Base-by-base conservation (phyloP, 306 rosid genomes). In the Cicer pinnatifidum region DNA sequence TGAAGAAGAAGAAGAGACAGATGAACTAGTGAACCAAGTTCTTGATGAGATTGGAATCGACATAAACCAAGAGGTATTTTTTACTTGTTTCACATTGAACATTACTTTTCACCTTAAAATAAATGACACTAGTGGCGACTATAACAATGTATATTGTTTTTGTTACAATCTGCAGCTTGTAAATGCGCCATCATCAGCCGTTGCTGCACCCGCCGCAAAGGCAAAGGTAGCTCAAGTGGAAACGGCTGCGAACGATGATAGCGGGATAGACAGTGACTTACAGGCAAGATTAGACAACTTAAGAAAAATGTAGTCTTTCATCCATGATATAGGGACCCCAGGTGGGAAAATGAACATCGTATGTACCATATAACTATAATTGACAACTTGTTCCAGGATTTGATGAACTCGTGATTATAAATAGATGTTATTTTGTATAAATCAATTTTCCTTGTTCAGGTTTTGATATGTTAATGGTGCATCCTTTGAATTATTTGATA, bases 1-100 rank as follows among this genome's bases (percentile, higher is more conserved):
- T 37, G 98, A 91, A 71, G 98, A 94, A 72, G 98, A 94, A 81
- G 98, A 94, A 70, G 98, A 94, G 78, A 94, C 98, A 6, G 98
- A 94, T 0, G 97, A 94, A 1, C 86, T 94, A 10, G 97, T 94
- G 75, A 94, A 58, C 84, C 98, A 94, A 77, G 98, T 94, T 82
- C 97, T 94, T 33, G 98, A 94, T 70, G 98, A 94, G 87, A 94
- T 94, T 74, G 98, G 98, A 12, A 89, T 94, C 46, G 80, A 87
- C 74, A 43, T 94, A 75, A 89, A 94, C 84, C 97, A 94, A 86
- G 97, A 89, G 92, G 98, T 94, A 89, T 11, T 54, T 66, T 59
- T 17, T 1, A 9, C 40, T 62, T 13, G n/a, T 43, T 52, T 68
- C 15, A 8, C 47, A 64, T 48, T 63, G 40, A 73, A 48, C 75